These are phyloP conservation scores for Dactylorhiza incarnata DNA, from an alignment of 106 monocot genomes.

Conservation along the genomic window DNA sequence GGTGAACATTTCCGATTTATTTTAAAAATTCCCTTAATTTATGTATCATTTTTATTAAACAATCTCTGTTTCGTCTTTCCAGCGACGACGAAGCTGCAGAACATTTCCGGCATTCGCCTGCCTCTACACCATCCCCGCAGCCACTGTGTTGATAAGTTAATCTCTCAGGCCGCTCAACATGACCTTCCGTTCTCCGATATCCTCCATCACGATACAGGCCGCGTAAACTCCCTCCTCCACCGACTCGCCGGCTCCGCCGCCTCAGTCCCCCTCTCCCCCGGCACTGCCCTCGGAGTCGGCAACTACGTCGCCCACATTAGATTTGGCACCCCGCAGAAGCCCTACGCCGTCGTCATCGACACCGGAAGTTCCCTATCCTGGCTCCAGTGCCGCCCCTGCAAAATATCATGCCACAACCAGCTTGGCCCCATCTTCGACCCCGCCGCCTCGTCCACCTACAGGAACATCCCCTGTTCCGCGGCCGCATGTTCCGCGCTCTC, in stretches of 20 bases:
- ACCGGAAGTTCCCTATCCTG: constrained; percentile 86
- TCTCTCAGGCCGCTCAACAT: constrained; percentile 23
- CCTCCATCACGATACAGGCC: constrained; percentile 47
- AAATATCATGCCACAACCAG: constrained; percentile 41
- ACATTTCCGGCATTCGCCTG: constrained; percentile 39
- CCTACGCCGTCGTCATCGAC: constrained; percentile 70
- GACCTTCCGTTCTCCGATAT: constrained; percentile 30
- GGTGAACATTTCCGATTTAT: no score
- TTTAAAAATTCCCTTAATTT: no score
- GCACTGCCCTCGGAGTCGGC: constrained; percentile 40
- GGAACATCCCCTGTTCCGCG: constrained; percentile 38
- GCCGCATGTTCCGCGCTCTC: constrained; percentile 35
- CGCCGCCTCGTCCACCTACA: constrained; percentile 48
- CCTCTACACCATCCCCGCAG: constrained; percentile 33
- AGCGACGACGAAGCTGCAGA: background rate
- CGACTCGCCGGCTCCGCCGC: constrained; percentile 16
- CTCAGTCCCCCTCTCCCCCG: constrained; percentile 27
- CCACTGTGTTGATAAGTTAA: background rate
- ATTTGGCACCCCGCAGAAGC: constrained; percentile 55
- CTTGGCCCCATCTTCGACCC: constrained; percentile 66
- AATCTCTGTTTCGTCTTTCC: background rate
- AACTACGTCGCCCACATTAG: constrained; percentile 66
- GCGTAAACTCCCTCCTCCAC: constrained; percentile 32
- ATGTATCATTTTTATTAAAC: no score
- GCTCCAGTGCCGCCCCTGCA: constrained; percentile 88